Base-by-base conservation (phyloP, 345 rosid species). In the Raphanus sativus region DNA sequence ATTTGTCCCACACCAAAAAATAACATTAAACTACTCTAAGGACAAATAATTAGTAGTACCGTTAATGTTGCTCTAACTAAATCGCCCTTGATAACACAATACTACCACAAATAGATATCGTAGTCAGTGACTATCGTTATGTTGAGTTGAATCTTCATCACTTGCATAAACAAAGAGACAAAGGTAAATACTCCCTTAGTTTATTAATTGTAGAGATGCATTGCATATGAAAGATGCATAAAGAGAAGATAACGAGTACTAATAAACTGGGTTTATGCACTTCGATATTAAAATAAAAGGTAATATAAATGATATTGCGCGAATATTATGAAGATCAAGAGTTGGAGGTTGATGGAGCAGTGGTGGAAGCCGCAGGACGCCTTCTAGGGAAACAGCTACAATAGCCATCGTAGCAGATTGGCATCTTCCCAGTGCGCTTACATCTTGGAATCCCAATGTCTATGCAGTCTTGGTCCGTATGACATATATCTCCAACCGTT, bases 401-500 rank as follows among this genome's bases (percentile, higher is more conserved):
- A 33, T 48, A 25, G 1, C 77, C 73, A 0, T 71, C 48, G 33
- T 71, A 65, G 16, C 81, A 78, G 34, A 65, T 45, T 4, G 77
- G 81, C 67, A 45, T 65, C 16, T n/a, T 40, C 8, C 77, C 73
- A 2, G 71, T 34, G 8, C 25, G 8, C 29, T 59, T 77, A 32
- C 81, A 77, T 77, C 42, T 77, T 76, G 80, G 71, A 24, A 78
- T 15, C 2, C 77, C 77, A 65, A 71, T 71, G 4, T 50, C 70
- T 0, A 42, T 38, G 32, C 81, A 78, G 13, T 78, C 81, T 73
- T 7, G 8, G 45, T 78, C 77, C 0, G 69, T 72, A 15, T 66
- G 0, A 78, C 81, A 78, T 72, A 78, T 78, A 45, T 78, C 64
- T 17, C 81, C 81, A 36, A 71, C 75, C 8, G 3, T 72, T 55